Conservation (phyloP, 495 filamentous ascomycete species). For the Amniculicola lignicola region DNA sequence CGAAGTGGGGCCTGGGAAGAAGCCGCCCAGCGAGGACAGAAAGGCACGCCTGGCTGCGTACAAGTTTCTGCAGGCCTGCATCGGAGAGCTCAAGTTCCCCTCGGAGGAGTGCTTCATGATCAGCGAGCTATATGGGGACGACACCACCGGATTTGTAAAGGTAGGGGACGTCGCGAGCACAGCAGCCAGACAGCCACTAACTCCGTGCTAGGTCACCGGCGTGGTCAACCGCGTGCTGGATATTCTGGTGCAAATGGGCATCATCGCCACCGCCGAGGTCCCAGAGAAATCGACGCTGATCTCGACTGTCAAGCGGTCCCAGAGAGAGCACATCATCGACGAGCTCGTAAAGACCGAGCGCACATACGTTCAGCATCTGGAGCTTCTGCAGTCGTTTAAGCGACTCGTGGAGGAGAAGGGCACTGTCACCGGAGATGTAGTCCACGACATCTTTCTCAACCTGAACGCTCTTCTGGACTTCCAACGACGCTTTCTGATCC, state of each 20-base stretch:
- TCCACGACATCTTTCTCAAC: slow-evolving; percentile 95
- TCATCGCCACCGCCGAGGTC: slow-evolving; percentile 47
- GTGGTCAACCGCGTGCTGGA: slow-evolving; percentile 89
- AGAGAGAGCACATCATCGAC: slow-evolving; percentile 80
- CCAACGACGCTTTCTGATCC: slow-evolving; percentile 88
- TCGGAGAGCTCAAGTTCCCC: slow-evolving; percentile 69
- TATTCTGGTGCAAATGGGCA: slow-evolving; percentile 68
- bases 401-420: slow-evolving; percentile 83
- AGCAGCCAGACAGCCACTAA: slow-evolving; percentile 26
- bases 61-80: slow-evolving; percentile 66
- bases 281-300: slow-evolving; percentile 26
- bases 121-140: slow-evolving; percentile 84
- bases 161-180: slow-evolving; percentile 44
- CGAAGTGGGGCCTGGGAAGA: slow-evolving; percentile 50
- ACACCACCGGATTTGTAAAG: slow-evolving; percentile 97
- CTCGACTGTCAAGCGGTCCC: slow-evolving; percentile 57
- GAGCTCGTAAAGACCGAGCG: slow-evolving; percentile 92
- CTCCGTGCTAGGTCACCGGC: slow-evolving; percentile 59
- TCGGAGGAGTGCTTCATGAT: slow-evolving; percentile 85
- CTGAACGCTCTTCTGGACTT: slow-evolving; percentile 92
- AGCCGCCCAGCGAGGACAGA: too few relatives aligned
- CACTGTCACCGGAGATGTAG: slow-evolving; percentile 79
- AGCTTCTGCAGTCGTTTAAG: slow-evolving; percentile 90
- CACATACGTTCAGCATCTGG: slow-evolving; percentile 97
- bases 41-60: slow-evolving; percentile 64